Conservation (phyloP, 805 yeast species). For the Gaillardinia entomophila region DNA sequence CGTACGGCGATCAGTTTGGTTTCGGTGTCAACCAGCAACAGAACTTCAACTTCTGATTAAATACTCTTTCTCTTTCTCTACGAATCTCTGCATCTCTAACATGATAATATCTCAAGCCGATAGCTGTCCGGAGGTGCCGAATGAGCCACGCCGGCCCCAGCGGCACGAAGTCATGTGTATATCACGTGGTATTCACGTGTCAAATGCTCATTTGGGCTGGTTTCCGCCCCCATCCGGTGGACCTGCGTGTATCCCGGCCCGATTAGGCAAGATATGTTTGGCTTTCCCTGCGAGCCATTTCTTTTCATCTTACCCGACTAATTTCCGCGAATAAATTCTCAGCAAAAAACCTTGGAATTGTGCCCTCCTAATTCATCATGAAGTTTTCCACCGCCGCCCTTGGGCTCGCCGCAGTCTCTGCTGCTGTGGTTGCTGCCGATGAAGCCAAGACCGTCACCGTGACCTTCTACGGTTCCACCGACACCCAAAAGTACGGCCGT, state of each 20-base stretch:
- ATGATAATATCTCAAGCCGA: too few species aligned
- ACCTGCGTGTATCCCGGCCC: neutral
- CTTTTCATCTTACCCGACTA: neutral
- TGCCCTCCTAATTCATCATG: neutral
- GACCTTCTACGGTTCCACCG: neutral
- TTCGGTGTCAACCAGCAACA: conserved; percentile 70
- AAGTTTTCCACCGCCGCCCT: neutral
- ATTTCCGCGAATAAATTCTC: neutral
- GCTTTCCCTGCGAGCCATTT: neutral
- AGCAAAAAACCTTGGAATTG: neutral
- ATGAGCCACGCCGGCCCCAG: too few species aligned
- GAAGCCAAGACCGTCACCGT: neutral
- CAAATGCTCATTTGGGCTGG: neutral
- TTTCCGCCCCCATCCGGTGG: too few species aligned
- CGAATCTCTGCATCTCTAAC: too few species aligned
- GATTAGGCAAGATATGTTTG: neutral
- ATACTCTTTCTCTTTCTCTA: neutral
- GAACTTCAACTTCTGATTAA: conserved; percentile 45
- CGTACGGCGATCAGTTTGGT: conserved; percentile 79
- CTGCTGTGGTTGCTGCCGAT: neutral
- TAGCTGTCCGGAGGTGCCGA: too few species aligned
- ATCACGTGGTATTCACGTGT: too few species aligned
- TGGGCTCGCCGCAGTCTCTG: neutral
- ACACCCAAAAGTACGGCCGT: conserved; percentile 10
- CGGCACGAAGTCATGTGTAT: too few species aligned